Evolutionary conservation across 768 basidiomycete species (phyloP).

Genomic region (Rhizopogon rudus): DNA sequence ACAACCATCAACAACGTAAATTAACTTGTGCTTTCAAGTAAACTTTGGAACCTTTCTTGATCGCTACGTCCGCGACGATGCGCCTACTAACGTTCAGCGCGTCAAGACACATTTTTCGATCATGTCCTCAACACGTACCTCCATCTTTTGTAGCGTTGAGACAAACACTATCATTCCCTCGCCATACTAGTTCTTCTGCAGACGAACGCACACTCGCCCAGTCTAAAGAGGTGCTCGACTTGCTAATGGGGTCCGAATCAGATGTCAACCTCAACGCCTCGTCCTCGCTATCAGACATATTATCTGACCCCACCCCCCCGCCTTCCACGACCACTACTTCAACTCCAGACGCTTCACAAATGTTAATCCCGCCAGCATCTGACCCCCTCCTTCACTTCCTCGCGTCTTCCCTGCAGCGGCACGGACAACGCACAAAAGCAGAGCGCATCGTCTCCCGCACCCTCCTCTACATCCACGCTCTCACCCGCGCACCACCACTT

Average conservation of each 20-base stretch:
- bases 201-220: slow-evolving; percentile 20
- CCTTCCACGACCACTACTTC: not conserved
- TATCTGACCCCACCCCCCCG: not conserved
- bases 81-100: not conserved
- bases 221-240: slow-evolving; percentile 17
- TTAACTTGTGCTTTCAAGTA: not conserved
- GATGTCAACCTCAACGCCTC: slow-evolving; percentile 11
- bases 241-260: slow-evolving; percentile 18
- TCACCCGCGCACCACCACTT: slow-evolving; percentile 74
- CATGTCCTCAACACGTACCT: not conserved
- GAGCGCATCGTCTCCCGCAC: slow-evolving; percentile 51
- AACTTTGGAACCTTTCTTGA: not conserved
- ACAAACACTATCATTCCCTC: not conserved
- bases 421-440: slow-evolving; percentile 64
- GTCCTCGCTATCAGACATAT: not conserved
- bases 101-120: not conserved
- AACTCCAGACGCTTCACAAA: slow-evolving; percentile 8
- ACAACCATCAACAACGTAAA: not conserved
- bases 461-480: slow-evolving; percentile 65
- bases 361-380: slow-evolving; percentile 65
- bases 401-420: slow-evolving; percentile 52
- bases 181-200: slow-evolving; percentile 12
- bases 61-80: not conserved
- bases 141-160: not conserved
- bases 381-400: slow-evolving; percentile 73